Evolutionary conservation across 1,284 basidiomycete species (phyloP), one percentile per base, ranked within the genome.

Genomic region (Sanghuangporus sanghuang): DNA sequence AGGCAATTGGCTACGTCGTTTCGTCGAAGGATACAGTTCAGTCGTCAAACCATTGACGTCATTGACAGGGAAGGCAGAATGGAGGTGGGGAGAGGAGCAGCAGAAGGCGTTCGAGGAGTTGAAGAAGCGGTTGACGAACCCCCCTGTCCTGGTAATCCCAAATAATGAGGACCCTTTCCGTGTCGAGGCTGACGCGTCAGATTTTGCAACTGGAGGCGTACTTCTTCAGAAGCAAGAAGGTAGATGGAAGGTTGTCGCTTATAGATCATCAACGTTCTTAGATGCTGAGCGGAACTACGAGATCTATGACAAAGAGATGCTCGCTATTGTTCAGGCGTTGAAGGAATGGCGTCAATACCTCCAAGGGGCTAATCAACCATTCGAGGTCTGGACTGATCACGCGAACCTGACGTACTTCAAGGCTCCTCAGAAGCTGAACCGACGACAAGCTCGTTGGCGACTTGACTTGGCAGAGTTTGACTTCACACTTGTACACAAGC

Each of bases 231-330:
- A 27, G 3, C 27, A 57, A 16, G 46, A 8, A 3, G 12, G 46
- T 0, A 68, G 75, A 39, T 40, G 64, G 16, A 71, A 76, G 39
- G 71, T 74, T 3, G 52, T 73, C 40, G 71, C 71, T 2, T 75
- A 69, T 64, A 48, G 71, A 3, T 77, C 73, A 0, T 69, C 75
- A 59, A 36, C 68, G 0, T 64, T 79, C 12, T 69, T 69, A 35
- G 64, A 67, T 44, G 61, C 68, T 2, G 68, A 76, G 69, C 57
- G 70, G 6, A 83, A 83, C 66, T 83, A 82, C 67, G 71, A 76
- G 21, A 78, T 79, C 40, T 75, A 80, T 67, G 77, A 85, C 66
- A 72, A 76, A 59, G 81, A 85, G 71, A 61, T 85, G 14, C 44
- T 82, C 0, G 74, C 76, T 0, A 75, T 81, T 18, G 73, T 79